Conservation (phyloP, 2,329 filamentous ascomycete genomes). For the Coniella vitis region DNA sequence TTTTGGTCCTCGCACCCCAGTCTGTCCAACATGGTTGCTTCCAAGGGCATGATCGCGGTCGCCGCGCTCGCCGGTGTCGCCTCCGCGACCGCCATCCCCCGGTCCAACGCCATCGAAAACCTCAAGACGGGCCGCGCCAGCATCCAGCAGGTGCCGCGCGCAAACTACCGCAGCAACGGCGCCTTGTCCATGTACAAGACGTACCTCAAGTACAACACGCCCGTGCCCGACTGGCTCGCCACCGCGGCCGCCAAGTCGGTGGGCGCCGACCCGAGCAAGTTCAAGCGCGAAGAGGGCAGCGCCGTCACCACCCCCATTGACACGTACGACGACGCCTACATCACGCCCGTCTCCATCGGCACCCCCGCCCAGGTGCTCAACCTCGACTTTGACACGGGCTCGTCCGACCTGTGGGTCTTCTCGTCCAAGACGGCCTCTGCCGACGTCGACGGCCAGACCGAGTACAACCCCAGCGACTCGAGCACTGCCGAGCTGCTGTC, state of each 20-base stretch:
- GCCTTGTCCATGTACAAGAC: conserved; percentile 18
- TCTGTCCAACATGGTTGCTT: conserved; percentile 11
- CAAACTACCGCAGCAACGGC: conserved; percentile 14
- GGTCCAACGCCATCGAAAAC: conserved; percentile 6
- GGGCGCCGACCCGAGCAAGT: conserved; percentile 3
- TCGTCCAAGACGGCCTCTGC: conserved; percentile 44
- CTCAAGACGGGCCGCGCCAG: conserved; percentile 13
- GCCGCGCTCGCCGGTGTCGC: conserved; percentile 14
- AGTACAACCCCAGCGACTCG: conserved; percentile 45
- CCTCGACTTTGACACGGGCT: conserved; percentile 63
- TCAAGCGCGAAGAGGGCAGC: conserved; percentile 9
- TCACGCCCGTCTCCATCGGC: conserved; percentile 55
- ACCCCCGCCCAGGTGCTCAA: conserved; percentile 44
- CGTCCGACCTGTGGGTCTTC: conserved; percentile 64
- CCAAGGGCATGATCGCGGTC: conserved; percentile 14
- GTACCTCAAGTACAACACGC: conserved; percentile 16
- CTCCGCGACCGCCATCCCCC: conserved; percentile 12
- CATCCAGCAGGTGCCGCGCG: conserved; percentile 13
- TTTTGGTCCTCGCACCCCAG: neutral
- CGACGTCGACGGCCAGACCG: conserved; percentile 43
- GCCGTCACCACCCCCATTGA: conserved; percentile 9
- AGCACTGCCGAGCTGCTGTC: conserved; percentile 35
- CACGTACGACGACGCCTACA: conserved; percentile 27
- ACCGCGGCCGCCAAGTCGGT: conserved; percentile 16
- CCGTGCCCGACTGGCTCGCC: conserved; percentile 12